phyloP scores from a whole-genome alignment of 164 flowering plant species.

The Magnolia officinalis region DNA sequence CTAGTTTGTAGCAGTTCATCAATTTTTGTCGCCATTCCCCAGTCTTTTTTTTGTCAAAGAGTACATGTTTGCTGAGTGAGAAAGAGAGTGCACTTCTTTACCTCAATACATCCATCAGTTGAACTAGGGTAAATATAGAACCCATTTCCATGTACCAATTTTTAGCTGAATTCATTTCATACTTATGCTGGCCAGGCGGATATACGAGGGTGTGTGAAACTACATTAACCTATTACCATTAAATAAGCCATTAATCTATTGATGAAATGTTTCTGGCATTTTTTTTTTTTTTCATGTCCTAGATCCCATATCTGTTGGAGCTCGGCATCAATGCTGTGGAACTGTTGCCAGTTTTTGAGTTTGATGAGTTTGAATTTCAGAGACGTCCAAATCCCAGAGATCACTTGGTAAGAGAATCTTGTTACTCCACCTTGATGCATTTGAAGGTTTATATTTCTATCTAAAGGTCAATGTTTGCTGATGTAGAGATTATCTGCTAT shows the following conservation, averaged over 20 bases:
- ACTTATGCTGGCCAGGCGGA: not conserved
- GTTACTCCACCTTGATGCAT: not conserved
- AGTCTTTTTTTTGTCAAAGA: too few species aligned
- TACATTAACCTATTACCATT: not conserved
- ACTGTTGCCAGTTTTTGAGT: slow-evolving; percentile 91
- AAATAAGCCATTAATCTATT: not conserved
- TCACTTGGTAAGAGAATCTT: slow-evolving; percentile 64
- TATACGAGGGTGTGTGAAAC: not conserved
- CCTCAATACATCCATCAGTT: too few species aligned
- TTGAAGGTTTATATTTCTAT: not conserved
- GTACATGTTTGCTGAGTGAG: too few species aligned
- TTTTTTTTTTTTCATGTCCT: slow-evolving; percentile 15
- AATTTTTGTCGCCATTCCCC: too few species aligned
- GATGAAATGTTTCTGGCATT: slow-evolving; percentile 5
- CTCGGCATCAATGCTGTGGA: slow-evolving; percentile 97
- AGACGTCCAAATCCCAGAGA: slow-evolving; percentile 86
- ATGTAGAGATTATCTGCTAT: not conserved
- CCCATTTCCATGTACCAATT: too few species aligned
- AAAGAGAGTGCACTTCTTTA: too few species aligned
- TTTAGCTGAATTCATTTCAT: too few species aligned
- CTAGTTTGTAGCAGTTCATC: too few species aligned
- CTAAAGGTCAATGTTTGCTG: not conserved
- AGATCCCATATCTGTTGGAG: slow-evolving; percentile 95
- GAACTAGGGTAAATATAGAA: too few species aligned
- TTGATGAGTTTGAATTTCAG: slow-evolving; percentile 92